Conservation (phyloP, 805 yeast species). For the Candida hungchunana region DNA sequence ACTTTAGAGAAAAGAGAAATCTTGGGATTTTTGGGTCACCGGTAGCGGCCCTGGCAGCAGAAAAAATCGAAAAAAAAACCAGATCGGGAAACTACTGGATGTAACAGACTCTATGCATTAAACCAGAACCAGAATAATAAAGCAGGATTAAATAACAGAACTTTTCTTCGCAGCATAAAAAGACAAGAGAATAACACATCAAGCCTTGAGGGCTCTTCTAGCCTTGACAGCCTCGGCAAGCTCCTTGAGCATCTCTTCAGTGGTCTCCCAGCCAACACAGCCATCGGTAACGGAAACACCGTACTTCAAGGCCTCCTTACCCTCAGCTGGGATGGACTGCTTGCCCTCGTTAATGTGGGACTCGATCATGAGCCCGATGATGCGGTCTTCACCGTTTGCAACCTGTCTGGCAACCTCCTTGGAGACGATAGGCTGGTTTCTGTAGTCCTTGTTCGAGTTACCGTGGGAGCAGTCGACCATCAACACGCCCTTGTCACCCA, state of each 20-base stretch:
- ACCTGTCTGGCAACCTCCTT: constrained; percentile 78
- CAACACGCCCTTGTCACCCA: constrained; percentile 45
- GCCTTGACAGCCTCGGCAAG: constrained; percentile 79
- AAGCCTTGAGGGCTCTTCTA: constrained; percentile 52
- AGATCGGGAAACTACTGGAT: neutral
- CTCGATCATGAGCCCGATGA: constrained; percentile 96
- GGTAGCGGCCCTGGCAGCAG: neutral
- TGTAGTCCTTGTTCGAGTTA: constrained; percentile 89
- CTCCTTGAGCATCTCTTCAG: constrained; percentile 72
- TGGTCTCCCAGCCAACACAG: constrained; percentile 89
- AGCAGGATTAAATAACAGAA: neutral
- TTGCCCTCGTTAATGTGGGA: constrained; percentile 88
- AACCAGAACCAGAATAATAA: neutral
- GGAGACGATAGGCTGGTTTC: constrained; percentile 94
- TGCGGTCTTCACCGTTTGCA: constrained; percentile 68
- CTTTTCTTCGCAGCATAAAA: too few species aligned
- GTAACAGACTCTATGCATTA: neutral
- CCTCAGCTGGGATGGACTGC: constrained; percentile 81
- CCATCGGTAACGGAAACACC: constrained; percentile 98
- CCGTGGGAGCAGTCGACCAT: constrained; percentile 99
- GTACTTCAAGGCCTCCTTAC: constrained; percentile 72
- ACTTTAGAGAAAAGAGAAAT: neutral
- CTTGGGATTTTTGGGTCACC: too few species aligned
- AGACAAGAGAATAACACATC: neutral
- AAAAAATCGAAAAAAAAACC: neutral